phyloP scores from a whole-genome alignment of 306 rosid genomes.

The Lathyrus tuberosus region DNA sequence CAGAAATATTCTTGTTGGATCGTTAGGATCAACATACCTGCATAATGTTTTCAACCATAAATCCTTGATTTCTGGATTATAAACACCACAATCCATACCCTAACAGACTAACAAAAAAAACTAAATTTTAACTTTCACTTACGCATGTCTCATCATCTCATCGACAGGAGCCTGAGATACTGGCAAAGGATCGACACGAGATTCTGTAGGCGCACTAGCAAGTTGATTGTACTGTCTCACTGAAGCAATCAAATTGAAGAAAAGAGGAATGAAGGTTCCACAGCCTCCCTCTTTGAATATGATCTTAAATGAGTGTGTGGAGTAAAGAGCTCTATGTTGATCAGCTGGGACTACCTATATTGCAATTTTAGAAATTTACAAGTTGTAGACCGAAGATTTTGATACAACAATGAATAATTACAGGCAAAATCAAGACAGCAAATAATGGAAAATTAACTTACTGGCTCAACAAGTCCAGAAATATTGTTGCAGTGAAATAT shows the following conservation, averaged over 20 bases:
- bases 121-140: slow-evolving; percentile 41
- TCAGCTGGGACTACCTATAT: slow-evolving; percentile 85
- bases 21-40: slow-evolving; percentile 97
- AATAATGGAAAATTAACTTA: slow-evolving; percentile 47
- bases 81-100: background rate
- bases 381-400: slow-evolving; percentile 14
- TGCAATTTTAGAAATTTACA: background rate
- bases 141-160: slow-evolving; percentile 99
- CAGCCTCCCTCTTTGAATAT: slow-evolving; percentile 98
- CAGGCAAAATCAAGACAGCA: background rate
- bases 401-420: background rate
- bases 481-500: slow-evolving; percentile 95
- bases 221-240: slow-evolving; percentile 81
- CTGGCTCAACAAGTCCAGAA: slow-evolving; percentile 93
- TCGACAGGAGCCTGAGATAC: slow-evolving; percentile 98
- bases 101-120: slow-evolving; percentile 9
- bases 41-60: slow-evolving; percentile 41
- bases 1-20: slow-evolving; percentile 92
- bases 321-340: slow-evolving; percentile 76
- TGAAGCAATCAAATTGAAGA: slow-evolving; percentile 84
- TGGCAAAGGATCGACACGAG: slow-evolving; percentile 77
- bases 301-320: slow-evolving; percentile 85
- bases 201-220: slow-evolving; percentile 41
- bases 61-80: background rate
- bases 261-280: slow-evolving; percentile 93